Evolutionary conservation across 345 rosid genomes (phyloP).

Genomic region (Salix viminalis): DNA sequence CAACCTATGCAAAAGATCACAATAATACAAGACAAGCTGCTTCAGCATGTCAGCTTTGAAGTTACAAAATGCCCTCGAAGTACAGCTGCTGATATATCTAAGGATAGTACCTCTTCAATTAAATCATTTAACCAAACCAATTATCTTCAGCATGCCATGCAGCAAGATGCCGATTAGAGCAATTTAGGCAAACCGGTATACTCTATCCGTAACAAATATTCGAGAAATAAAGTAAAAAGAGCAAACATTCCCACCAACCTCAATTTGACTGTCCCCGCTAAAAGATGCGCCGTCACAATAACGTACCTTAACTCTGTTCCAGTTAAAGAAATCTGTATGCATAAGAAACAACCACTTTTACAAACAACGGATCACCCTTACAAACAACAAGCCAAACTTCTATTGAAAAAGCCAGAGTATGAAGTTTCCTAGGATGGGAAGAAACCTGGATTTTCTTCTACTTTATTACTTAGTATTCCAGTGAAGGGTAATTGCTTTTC

Average conservation of each 20-base stretch:
- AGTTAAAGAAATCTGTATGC: slow-evolving; percentile 26
- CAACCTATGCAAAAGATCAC: background rate
- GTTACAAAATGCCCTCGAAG: background rate
- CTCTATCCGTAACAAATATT: background rate
- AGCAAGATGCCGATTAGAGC: background rate
- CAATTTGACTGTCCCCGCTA: slow-evolving; percentile 20
- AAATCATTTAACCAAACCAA: background rate
- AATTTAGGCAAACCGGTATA: background rate
- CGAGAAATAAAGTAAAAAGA: background rate
- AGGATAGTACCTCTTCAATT: background rate
- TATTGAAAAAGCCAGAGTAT: background rate
- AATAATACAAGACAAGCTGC: background rate
- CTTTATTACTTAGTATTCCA: slow-evolving; percentile 26
- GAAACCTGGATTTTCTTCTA: slow-evolving; percentile 30
- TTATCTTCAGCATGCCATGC: background rate
- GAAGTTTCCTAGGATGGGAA: background rate
- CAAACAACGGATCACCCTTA: background rate
- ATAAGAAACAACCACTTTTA: background rate
- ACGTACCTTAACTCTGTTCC: slow-evolving; percentile 28
- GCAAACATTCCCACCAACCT: slow-evolving; percentile 15
- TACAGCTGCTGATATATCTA: background rate
- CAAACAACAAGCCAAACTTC: background rate
- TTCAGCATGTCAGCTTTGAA: background rate
- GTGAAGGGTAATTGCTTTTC: slow-evolving; percentile 25
- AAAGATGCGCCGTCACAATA: slow-evolving; percentile 37